These are phyloP conservation scores for Backusella parvicylindrica DNA, from an alignment of 192 early-diverging fungal genomes.

Conservation along the genomic window DNA sequence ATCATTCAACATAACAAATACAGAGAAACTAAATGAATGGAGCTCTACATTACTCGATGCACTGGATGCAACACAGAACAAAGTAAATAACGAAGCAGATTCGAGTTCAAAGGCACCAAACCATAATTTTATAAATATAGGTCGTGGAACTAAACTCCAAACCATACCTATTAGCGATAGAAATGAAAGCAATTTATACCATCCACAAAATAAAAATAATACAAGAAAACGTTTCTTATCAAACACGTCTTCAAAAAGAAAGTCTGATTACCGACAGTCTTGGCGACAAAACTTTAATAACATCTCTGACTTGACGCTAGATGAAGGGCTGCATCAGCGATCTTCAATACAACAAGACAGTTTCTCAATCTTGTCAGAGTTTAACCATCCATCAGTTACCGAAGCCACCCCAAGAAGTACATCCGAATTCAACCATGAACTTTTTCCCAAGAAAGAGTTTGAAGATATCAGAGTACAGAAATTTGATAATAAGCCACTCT, in stretches of 20 bases:
- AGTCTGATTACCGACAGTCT: neutral
- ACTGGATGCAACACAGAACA: slow-evolving; percentile 11
- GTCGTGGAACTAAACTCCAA: neutral
- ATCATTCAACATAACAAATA: neutral
- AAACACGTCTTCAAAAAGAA: neutral
- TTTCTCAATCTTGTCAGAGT: neutral
- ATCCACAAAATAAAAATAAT: neutral
- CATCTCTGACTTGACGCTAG: neutral
- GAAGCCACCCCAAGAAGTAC: neutral
- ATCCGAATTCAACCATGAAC: neutral
- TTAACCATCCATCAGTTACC: neutral
- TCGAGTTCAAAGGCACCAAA: neutral
- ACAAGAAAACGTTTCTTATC: neutral
- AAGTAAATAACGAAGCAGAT: neutral
- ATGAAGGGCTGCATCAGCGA: neutral
- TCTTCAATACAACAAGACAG: neutral
- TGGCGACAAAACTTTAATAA: neutral
- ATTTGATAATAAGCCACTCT: neutral
- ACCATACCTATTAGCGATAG: neutral
- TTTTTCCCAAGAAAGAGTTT: neutral
- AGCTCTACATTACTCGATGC: neutral
- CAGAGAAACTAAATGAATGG: neutral
- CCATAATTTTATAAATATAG: neutral
- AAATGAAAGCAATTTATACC: neutral
- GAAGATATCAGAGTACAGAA: neutral